Percentiles rank a stretch among this genome's conserved stretches.
These are phyloP conservation scores for Apiospora koreana DNA, from an alignment of 2,329 filamentous ascomycete species.

Conservation along the genomic window DNA sequence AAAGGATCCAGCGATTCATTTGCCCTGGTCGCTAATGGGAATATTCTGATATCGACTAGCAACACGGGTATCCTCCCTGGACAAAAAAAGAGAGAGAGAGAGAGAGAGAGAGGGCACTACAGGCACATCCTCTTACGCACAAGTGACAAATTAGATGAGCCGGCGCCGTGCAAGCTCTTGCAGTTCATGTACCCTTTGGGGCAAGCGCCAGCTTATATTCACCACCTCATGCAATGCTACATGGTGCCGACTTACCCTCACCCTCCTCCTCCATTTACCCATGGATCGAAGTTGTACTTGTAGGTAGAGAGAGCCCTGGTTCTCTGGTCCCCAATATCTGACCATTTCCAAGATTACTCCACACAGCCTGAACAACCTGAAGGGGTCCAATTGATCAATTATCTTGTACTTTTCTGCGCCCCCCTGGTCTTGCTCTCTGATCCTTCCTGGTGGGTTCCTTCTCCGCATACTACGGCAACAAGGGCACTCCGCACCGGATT, in stretches of 20 bases:
- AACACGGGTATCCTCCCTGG: neutral
- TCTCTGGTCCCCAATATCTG: neutral
- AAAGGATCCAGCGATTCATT: neutral
- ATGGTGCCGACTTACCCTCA: neutral
- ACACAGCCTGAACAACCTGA: neutral
- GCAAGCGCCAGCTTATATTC: neutral
- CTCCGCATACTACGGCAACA: neutral
- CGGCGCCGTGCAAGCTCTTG: neutral
- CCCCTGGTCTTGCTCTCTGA: neutral
- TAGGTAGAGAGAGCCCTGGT: neutral
- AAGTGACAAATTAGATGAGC: neutral
- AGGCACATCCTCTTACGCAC: neutral
- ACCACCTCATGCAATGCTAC: neutral
- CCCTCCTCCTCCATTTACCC: neutral
- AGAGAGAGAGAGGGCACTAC: too few species aligned
- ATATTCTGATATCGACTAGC: neutral
- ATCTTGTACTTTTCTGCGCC: neutral
- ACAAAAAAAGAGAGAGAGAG: neutral
- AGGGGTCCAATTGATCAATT: neutral
- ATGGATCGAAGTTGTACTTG: too few species aligned
- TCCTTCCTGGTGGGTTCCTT: slow-evolving; percentile 1
- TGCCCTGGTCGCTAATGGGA: neutral
- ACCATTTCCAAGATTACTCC: neutral
- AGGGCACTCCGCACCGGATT: neutral
- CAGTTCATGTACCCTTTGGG: neutral